Conservation (phyloP, 805 yeast species). For the Ogataea neopini region DNA sequence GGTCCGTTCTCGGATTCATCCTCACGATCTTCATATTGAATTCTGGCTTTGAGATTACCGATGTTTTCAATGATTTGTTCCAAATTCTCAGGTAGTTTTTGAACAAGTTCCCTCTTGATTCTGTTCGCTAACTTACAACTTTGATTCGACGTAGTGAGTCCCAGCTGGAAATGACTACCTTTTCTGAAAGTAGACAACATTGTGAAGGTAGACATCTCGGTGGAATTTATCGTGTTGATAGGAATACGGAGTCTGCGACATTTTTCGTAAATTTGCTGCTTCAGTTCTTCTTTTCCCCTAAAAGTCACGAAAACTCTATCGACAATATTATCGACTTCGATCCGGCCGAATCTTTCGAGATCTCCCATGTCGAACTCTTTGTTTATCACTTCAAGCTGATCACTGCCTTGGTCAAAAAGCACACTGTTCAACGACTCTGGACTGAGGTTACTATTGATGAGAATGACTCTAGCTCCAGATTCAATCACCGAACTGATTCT, state of each 20-base stretch:
- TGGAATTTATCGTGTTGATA: constrained; percentile 72
- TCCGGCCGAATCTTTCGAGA: constrained; percentile 60
- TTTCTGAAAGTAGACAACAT: constrained; percentile 68
- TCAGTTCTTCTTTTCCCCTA: constrained; percentile 28
- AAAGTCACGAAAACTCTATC: constrained; percentile 75
- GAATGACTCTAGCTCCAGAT: constrained; percentile 57
- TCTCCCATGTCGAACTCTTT: constrained; percentile 43
- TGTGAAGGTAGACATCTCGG: constrained; percentile 73
- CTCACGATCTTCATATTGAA: constrained; percentile 53
- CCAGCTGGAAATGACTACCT: constrained; percentile 71
- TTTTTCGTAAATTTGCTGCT: constrained; percentile 43
- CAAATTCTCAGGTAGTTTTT: constrained; percentile 66
- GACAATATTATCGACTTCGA: constrained; percentile 60
- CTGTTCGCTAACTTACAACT: constrained; percentile 87
- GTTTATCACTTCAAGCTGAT: constrained; percentile 19
- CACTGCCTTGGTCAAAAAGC: constrained; percentile 12
- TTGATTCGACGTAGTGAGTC: constrained; percentile 83
- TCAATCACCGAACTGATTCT: constrained; percentile 51
- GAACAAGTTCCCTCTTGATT: constrained; percentile 70
- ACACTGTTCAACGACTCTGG: constrained; percentile 18
- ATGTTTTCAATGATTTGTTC: constrained; percentile 68
- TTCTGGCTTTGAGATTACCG: constrained; percentile 60
- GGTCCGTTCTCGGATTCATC: constrained; percentile 21
- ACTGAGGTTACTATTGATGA: constrained; percentile 39
- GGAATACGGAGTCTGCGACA: constrained; percentile 76